Base-by-base conservation (phyloP, 1,284 basidiomycete genomes). In the Inonotus obliquus region DNA sequence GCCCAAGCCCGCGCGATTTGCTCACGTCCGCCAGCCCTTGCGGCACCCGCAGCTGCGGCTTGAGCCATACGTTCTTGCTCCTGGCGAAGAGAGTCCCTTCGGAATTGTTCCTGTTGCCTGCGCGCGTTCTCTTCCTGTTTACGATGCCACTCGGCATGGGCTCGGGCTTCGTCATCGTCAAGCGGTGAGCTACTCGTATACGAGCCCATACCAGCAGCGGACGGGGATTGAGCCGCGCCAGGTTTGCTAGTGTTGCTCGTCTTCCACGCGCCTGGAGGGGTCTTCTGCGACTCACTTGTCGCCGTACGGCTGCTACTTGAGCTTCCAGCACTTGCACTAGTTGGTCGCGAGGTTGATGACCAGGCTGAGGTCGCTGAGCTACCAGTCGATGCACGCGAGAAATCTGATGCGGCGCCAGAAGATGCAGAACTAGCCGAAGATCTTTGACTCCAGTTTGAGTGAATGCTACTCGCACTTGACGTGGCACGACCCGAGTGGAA, bases 21-120 rank as follows among this genome's bases (percentile, higher is more conserved):
- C 61, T 85, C 81, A 66, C 79, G 80, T 64, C 74, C 78, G n/a
- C 29, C 25, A 21, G 53, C 14, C 13, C 70, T 84, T 70, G 29
- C 75, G 74, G 63, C 77, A 78, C 48, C 51, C 29, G 77, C 76
- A 4, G 76, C 70, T 65, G 76, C 78, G 7, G 79, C 69, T 57
- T 79, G 78, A 14, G 65, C 61, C 23, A 69, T 68, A 29, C 67
- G 67, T 62, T 72, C 78, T 65, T 68, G 69, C 66, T 71, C 68
- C 17, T 71, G 73, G 2, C 76, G 74, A 67, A 83, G 82, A 69
- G 86, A 83, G 69, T 86, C 81, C 56, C 76, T 75, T 57, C 77
- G 77, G 71, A 86, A 87, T 60, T 77, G 76, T 72, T 84, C 84
- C 66, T 84, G 81, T 67, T 84, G 83, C 45, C 76, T 74, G 44